Conservation (phyloP, 495 filamentous ascomycete genomes). For the Talaromyces ruber region DNA sequence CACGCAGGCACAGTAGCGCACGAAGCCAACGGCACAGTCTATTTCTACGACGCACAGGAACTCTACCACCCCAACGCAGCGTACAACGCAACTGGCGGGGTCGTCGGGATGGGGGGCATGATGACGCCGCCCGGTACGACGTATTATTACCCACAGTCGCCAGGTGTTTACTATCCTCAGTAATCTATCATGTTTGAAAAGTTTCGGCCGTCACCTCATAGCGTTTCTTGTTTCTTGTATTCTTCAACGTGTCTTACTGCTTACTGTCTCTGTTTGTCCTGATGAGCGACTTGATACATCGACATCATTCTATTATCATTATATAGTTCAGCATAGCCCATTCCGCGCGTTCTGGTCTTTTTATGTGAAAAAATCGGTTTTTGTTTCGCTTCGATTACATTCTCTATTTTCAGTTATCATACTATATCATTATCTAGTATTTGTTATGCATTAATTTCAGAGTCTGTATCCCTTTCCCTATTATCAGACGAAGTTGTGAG, state of each 20-base stretch:
- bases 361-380: neutral
- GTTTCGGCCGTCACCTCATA: neutral
- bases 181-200: slow-evolving; percentile 23
- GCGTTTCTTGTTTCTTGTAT: neutral
- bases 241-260: neutral
- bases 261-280: neutral
- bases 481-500: no score
- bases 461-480: neutral
- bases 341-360: neutral
- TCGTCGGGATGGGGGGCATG: slow-evolving; percentile 72
- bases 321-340: neutral
- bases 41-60: slow-evolving; percentile 80
- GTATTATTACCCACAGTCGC: slow-evolving; percentile 66
- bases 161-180: slow-evolving; percentile 52
- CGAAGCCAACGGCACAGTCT: slow-evolving; percentile 90
- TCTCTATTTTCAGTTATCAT: neutral
- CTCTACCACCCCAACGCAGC: slow-evolving; percentile 35
- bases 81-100: slow-evolving; percentile 44
- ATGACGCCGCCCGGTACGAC: slow-evolving; percentile 60
- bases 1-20: slow-evolving; percentile 73
- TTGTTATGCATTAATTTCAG: neutral
- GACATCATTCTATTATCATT: neutral
- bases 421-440: neutral
- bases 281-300: neutral
- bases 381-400: neutral